A percentile compares a stretch with the other conserved stretches of the same genome.
Conservation (phyloP, 2,329 filamentous ascomycete species). For the Phialemoniopsis sp. region DNA sequence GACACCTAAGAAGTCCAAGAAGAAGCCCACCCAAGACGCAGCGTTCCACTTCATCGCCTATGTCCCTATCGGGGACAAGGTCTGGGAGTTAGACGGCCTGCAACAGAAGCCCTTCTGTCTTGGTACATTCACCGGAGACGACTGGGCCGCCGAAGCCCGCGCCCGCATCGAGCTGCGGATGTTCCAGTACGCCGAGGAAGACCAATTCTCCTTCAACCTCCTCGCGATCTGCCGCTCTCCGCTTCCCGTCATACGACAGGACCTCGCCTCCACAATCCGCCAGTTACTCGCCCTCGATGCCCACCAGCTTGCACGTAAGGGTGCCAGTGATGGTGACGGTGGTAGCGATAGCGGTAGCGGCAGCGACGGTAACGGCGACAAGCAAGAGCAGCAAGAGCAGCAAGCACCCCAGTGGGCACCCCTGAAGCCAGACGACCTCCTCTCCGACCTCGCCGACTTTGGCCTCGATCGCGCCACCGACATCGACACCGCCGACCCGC, state of each 20-base stretch:
- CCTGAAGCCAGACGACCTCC: background rate
- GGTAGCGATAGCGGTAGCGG: too few relatives aligned
- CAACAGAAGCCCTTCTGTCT: constrained; percentile 65
- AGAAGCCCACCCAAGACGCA: constrained; percentile 46
- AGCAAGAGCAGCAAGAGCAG: constrained; percentile 14
- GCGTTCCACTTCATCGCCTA: constrained; percentile 89
- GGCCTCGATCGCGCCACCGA: constrained; percentile 16
- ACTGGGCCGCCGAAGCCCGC: constrained; percentile 66
- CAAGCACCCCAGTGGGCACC: constrained; percentile 12
- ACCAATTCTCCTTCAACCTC: constrained; percentile 61
- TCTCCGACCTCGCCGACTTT: constrained; percentile 19
- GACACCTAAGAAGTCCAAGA: constrained; percentile 26
- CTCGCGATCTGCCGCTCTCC: constrained; percentile 71
- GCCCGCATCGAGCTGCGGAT: constrained; percentile 66
- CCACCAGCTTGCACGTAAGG: too few relatives aligned
- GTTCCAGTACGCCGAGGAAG: constrained; percentile 56
- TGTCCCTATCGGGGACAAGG: constrained; percentile 65
- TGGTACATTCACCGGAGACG: constrained; percentile 37
- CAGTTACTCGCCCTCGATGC: background rate
- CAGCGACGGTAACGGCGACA: constrained; percentile 4
- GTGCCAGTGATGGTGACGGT: too few relatives aligned
- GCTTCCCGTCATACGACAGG: constrained; percentile 41
- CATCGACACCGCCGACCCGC: constrained; percentile 12
- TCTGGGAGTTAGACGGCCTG: constrained; percentile 90
- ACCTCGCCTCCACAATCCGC: constrained; percentile 34